These are phyloP conservation scores for Tulasnella calospora DNA, from an alignment of 768 basidiomycete species.

Conservation along the genomic window DNA sequence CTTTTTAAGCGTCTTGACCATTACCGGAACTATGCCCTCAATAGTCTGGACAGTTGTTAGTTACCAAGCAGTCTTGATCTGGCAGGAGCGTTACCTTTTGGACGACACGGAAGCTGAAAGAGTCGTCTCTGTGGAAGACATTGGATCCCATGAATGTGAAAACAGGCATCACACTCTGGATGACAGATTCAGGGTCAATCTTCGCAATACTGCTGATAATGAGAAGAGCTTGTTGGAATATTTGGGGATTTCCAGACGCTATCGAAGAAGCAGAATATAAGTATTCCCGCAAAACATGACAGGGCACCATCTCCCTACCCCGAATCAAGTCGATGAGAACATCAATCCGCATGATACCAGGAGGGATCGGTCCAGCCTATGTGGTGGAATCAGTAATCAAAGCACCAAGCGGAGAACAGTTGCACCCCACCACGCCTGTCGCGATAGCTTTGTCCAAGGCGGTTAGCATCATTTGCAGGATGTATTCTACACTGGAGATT, in stretches of 20 bases:
- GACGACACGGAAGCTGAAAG: conserved; percentile 90
- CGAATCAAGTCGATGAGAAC: conserved; percentile 83
- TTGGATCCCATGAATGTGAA: conserved; percentile 99
- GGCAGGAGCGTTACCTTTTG: conserved; percentile 60
- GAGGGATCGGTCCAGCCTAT: conserved; percentile 27
- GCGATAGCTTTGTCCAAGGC: conserved; percentile 64
- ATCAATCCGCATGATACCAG: conserved; percentile 68
- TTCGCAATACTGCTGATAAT: conserved; percentile 79
- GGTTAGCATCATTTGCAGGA: conserved; percentile 79
- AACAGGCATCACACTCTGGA: conserved; percentile 95
- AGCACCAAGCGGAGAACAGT: not conserved
- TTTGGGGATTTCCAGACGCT: conserved; percentile 91
- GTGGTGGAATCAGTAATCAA: not conserved
- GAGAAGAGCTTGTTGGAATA: conserved; percentile 86
- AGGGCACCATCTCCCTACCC: conserved; percentile 43
- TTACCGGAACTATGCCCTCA: conserved; percentile 88
- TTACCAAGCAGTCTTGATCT: not conserved
- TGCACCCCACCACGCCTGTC: conserved; percentile 50
- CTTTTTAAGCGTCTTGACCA: conserved; percentile 71
- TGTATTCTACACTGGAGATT: conserved; percentile 65
- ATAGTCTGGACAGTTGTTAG: conserved; percentile 58
- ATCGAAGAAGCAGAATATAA: not conserved
- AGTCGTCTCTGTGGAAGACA: conserved; percentile 92
- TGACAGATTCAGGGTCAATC: conserved; percentile 81
- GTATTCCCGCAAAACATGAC: not conserved